Evolutionary conservation across 345 rosid genomes (phyloP).

Genomic region (Gynandropsis gynandra): DNA sequence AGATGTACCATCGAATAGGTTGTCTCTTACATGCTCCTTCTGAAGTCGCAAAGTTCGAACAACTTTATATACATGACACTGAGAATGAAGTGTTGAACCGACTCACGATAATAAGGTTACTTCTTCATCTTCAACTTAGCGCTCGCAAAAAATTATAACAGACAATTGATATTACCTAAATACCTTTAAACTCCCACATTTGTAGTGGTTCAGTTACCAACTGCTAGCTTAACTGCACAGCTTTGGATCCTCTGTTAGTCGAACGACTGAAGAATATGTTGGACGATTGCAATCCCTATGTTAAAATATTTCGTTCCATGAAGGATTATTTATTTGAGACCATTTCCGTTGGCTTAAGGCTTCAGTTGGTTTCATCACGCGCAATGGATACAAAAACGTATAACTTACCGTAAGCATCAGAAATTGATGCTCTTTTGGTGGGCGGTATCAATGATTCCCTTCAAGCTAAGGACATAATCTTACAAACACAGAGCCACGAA

Average conservation of each 20-base stretch:
- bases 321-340: not conserved
- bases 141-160: not conserved
- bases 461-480: not conserved
- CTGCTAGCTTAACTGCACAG: too few relatives aligned
- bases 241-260: too few relatives aligned
- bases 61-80: constrained; percentile 14
- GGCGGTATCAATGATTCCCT: not conserved
- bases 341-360: too few relatives aligned
- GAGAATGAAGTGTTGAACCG: not conserved
- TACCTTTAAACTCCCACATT: not conserved
- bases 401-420: not conserved
- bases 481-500: not conserved
- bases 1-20: constrained; percentile 2
- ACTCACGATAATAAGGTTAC: not conserved
- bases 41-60: not conserved
- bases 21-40: not conserved
- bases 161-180: not conserved
- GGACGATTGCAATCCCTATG: constrained; percentile 1
- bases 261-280: not conserved
- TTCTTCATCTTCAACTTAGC: too few relatives aligned
- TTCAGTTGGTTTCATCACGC: too few relatives aligned
- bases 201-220: not conserved
- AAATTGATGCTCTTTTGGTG: not conserved
- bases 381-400: not conserved
- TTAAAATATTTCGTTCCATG: not conserved